Base-by-base conservation (phyloP, 1,139 yeast species). In the Petasospora fabianii region DNA sequence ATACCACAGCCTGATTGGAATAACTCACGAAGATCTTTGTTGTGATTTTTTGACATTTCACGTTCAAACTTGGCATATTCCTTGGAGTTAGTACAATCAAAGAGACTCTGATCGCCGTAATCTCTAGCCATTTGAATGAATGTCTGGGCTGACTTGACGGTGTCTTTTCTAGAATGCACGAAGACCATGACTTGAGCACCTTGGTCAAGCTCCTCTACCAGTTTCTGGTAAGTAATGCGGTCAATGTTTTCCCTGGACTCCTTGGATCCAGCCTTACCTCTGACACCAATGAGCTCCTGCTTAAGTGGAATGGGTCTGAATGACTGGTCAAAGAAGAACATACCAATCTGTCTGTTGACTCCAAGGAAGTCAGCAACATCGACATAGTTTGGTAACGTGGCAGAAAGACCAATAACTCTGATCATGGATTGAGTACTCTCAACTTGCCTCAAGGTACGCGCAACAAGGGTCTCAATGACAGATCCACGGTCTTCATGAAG, bases 401-500 rank as follows among this genome's bases (percentile, higher is more conserved):
- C 99, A 6, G 97, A 90, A 38, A 92, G 71, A 48, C 98, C 99
- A n/a, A 92, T 84, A 24, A 94, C 92, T 51, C 98, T 70, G 43
- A 94, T 92, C 94, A 90, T 84, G 45, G 85, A 82, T 59, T 92
- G 98, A 0, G 94, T 76, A 46, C 95, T 79, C 60, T 92, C 97
- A 7, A 92, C 97, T 56, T 90, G 97, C 46, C 98, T 70, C 47
- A 90, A 70, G 0, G 98, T 94, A 61, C 99, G 77, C 0, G 98
- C 97, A 8, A 92, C 97, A 44, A 92, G 69, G 0, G 97, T 87
- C 60, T 92, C 99, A 44, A 92, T 86, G 9, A 92, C 98, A 3
- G 97, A 87, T 49, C 99, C 99, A 65, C 98, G 77, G 46, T 94
- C 99, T 73, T 92, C 99, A 56, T 94, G 97, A 45, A 92, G 71